Percentiles rank a stretch among this genome's conserved stretches.
Conservation (phyloP, 495 filamentous ascomycete species). For the Cryomyces minteri region DNA sequence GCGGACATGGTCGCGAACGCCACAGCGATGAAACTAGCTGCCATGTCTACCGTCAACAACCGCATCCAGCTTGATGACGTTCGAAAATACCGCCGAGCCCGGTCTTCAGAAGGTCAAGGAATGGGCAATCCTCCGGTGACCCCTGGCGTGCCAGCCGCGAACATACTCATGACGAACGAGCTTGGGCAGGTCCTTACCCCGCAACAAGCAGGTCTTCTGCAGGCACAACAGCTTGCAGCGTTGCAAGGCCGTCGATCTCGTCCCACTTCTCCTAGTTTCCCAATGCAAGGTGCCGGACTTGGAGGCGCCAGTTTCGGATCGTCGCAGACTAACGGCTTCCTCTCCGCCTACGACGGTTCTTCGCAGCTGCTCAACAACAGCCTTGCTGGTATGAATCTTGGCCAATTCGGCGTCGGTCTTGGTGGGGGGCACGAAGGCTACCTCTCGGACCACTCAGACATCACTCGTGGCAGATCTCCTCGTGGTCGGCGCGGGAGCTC, state of each 20-base stretch:
- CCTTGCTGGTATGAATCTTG: slow-evolving; percentile 50
- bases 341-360: slow-evolving; percentile 67
- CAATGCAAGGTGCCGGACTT: slow-evolving; percentile 51
- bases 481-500: slow-evolving; percentile 85
- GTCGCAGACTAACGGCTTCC: slow-evolving; percentile 88
- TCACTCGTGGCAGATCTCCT: slow-evolving; percentile 76
- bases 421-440: slow-evolving; percentile 50
- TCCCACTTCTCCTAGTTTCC: slow-evolving; percentile 78
- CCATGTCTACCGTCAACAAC: slow-evolving; percentile 94
- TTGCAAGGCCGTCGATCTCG: slow-evolving; percentile 72
- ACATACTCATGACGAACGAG: slow-evolving; percentile 78
- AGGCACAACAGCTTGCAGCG: slow-evolving; percentile 60
- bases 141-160: slow-evolving; percentile 34
- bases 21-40: slow-evolving; percentile 96
- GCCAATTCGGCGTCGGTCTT: slow-evolving; percentile 30
- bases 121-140: slow-evolving; percentile 24
- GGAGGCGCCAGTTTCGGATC: slow-evolving; percentile 47
- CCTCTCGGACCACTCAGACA: slow-evolving; percentile 83
- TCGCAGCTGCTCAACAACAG: slow-evolving; percentile 59
- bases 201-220: slow-evolving; percentile 73
- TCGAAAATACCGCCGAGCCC: slow-evolving; percentile 77
- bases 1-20: slow-evolving; percentile 98
- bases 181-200: slow-evolving; percentile 71
- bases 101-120: slow-evolving; percentile 69
- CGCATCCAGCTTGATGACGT: slow-evolving; percentile 93